Conservation (phyloP, 192 early-diverging fungal genomes). For the Podila verticillata region DNA sequence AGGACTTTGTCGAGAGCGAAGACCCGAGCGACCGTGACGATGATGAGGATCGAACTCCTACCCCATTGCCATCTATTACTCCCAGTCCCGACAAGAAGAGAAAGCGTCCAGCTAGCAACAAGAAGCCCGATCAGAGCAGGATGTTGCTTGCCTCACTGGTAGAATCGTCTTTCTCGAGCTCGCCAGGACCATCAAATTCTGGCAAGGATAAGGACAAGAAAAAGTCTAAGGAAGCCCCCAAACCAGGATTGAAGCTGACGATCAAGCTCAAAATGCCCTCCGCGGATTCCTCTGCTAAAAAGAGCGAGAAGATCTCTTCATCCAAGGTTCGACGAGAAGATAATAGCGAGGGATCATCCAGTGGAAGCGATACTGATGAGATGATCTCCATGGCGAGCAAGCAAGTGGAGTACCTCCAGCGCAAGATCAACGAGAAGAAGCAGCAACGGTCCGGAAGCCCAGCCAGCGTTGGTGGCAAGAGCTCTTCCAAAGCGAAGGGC, state of each 20-base stretch:
- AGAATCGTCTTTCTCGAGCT: no score
- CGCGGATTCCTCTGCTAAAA: neutral
- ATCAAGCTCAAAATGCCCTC: constrained; percentile 27
- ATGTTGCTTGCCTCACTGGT: no score
- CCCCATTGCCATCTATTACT: constrained; percentile 12
- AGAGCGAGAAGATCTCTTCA: neutral
- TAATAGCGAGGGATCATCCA: constrained; percentile 3
- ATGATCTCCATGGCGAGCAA: constrained; percentile 47
- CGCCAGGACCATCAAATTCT: no score
- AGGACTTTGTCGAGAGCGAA: neutral
- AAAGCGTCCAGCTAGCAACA: neutral
- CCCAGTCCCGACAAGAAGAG: constrained; percentile 37
- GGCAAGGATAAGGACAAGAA: neutral
- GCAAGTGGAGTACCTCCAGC: constrained; percentile 47
- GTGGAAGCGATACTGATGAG: constrained; percentile 46
- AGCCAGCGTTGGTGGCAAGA: constrained; percentile 15
- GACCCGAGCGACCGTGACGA: constrained; percentile 21
- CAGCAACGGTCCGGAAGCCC: neutral
- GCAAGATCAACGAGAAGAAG: constrained; percentile 47
- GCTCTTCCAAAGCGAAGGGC: neutral
- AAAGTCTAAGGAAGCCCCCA: neutral
- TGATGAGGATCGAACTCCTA: constrained; percentile 5
- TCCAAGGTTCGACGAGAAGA: neutral
- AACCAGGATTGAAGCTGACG: constrained; percentile 14
- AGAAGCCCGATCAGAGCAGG: neutral